Evolutionary conservation across 1,284 basidiomycete species (phyloP).

Genomic region (Volvariella surrecta): DNA sequence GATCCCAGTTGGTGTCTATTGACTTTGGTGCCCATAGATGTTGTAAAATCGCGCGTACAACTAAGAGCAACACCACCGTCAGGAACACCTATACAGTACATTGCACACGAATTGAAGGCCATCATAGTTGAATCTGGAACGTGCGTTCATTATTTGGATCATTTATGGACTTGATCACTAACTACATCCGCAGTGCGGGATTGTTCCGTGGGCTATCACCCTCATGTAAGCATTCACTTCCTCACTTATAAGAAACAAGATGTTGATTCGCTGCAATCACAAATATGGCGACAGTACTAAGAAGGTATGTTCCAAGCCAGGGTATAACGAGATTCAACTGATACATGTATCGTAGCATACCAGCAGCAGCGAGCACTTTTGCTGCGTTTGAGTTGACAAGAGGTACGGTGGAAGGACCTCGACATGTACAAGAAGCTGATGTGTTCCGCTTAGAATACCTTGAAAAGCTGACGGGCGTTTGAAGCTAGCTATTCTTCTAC

Average conservation of each 20-base stretch:
- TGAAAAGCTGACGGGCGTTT: constrained; percentile 24
- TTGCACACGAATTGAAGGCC: constrained; percentile 57
- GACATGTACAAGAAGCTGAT: background rate
- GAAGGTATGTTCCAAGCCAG: constrained; percentile 35
- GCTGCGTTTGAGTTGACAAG: constrained; percentile 85
- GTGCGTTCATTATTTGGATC: constrained; percentile 34
- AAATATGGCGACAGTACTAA: constrained; percentile 30
- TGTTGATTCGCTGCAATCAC: background rate
- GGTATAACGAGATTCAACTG: background rate
- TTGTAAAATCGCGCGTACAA: constrained; percentile 88
- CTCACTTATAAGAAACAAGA: background rate
- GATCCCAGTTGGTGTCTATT: background rate
- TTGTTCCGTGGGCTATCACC: constrained; percentile 70
- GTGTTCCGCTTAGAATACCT: constrained; percentile 22
- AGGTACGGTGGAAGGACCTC: constrained; percentile 31
- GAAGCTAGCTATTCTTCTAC: constrained; percentile 1
- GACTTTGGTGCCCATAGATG: constrained; percentile 41
- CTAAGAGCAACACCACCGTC: constrained; percentile 70
- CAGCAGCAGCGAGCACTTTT: constrained; percentile 87
- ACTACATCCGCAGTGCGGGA: constrained; percentile 37
- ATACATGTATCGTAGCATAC: constrained; percentile 49
- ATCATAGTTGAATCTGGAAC: constrained; percentile 71
- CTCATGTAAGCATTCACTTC: constrained; percentile 22
- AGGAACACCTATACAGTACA: constrained; percentile 77
- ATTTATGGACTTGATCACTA: constrained; percentile 5